Evolutionary conservation across 2,329 filamentous ascomycete species (phyloP).

Genomic region (Colletotrichum coccodes): DNA sequence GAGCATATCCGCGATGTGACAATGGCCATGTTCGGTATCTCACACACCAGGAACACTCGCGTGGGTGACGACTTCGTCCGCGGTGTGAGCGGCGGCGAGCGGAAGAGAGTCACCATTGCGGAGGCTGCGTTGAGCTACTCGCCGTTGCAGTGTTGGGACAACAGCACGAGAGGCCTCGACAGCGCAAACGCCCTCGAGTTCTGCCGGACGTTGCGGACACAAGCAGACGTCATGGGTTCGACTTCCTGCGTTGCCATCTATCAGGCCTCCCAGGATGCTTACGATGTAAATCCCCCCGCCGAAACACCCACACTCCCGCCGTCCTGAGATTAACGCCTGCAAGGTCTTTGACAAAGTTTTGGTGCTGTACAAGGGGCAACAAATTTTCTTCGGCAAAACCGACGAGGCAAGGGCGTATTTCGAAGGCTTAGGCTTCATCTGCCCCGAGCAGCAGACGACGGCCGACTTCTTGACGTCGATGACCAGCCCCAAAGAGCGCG

Average conservation of each 20-base stretch:
- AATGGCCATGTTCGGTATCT: slow-evolving; percentile 65
- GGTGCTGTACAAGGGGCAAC: slow-evolving; percentile 72
- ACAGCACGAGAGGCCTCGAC: slow-evolving; percentile 60
- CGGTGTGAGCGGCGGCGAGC: slow-evolving; percentile 64
- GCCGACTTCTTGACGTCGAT: slow-evolving; percentile 79
- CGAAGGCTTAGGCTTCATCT: slow-evolving; percentile 71
- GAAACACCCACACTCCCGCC: background rate
- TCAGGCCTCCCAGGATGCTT: slow-evolving; percentile 69
- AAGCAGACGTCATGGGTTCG: slow-evolving; percentile 39
- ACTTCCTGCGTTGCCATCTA: slow-evolving; percentile 56
- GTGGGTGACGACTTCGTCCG: slow-evolving; percentile 66
- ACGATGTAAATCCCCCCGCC: slow-evolving; percentile 48
- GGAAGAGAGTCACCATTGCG: slow-evolving; percentile 51
- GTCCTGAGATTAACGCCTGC: background rate
- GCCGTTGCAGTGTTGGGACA: slow-evolving; percentile 48
- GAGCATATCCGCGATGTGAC: slow-evolving; percentile 62
- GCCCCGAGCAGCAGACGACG: slow-evolving; percentile 67
- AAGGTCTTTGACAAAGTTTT: slow-evolving; percentile 73
- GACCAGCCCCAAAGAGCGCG: slow-evolving; percentile 43
- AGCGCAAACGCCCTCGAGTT: slow-evolving; percentile 33
- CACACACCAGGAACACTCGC: slow-evolving; percentile 62
- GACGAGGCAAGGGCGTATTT: slow-evolving; percentile 73
- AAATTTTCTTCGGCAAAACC: slow-evolving; percentile 73
- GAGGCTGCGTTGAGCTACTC: slow-evolving; percentile 43
- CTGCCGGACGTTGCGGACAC: slow-evolving; percentile 38